These are phyloP conservation scores for Fusarium torreyae DNA, from an alignment of 2,329 filamentous ascomycete species.

Conservation along the genomic window DNA sequence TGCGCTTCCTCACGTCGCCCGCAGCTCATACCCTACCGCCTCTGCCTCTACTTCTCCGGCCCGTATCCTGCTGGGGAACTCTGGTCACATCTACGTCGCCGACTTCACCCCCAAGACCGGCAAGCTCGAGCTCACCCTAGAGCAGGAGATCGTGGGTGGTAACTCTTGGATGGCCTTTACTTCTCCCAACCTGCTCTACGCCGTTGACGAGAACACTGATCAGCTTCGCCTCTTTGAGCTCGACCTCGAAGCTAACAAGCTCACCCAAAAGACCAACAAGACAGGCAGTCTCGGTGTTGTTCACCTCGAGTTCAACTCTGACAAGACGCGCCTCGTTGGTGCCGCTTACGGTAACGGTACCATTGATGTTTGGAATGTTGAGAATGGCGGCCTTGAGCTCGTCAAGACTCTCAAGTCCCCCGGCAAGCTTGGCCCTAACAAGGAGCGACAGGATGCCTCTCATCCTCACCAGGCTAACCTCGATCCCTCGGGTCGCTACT, in stretches of 20 bases:
- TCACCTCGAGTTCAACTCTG: constrained; percentile 62
- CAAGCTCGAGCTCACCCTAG: constrained; percentile 57
- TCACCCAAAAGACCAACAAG: constrained; percentile 50
- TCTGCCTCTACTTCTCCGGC: constrained; percentile 31
- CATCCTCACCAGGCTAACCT: constrained; percentile 65
- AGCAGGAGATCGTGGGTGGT: constrained; percentile 53
- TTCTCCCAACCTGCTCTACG: constrained; percentile 59
- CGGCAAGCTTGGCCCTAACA: constrained; percentile 54
- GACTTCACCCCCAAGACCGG: constrained; percentile 57
- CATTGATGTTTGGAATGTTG: constrained; percentile 64
- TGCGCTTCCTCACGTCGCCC: constrained; percentile 36
- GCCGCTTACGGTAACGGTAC: constrained; percentile 59
- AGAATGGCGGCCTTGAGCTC: constrained; percentile 55
- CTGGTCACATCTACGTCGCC: constrained; percentile 58
- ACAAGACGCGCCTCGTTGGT: constrained; percentile 62
- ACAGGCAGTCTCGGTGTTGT: constrained; percentile 62
- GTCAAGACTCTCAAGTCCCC: constrained; percentile 57
- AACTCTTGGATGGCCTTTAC: constrained; percentile 65
- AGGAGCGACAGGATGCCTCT: constrained; percentile 53
- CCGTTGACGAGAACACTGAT: constrained; percentile 63
- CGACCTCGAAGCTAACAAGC: constrained; percentile 52
- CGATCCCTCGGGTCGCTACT: constrained; percentile 65
- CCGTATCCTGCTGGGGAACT: constrained; percentile 59
- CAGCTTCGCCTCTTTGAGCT: constrained; percentile 59
- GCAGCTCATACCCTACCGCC: constrained; percentile 24